These are phyloP conservation scores for Eurotiales sp. DNA, from an alignment of 2,329 filamentous ascomycete genomes.

Conservation along the genomic window DNA sequence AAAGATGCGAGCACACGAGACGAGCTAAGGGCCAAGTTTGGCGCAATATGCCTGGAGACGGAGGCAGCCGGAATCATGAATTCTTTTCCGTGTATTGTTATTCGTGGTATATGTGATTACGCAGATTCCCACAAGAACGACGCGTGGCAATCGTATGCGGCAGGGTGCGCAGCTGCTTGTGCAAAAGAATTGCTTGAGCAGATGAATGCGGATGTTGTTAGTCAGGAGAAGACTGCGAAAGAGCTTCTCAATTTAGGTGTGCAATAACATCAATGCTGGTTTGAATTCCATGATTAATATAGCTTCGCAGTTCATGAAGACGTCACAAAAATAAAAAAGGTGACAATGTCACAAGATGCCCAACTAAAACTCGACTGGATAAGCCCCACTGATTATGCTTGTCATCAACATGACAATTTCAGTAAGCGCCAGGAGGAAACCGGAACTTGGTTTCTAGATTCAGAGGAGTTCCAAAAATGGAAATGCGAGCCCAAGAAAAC, in stretches of 20 bases:
- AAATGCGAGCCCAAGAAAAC: background rate
- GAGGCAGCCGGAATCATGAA: background rate
- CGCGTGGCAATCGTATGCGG: background rate
- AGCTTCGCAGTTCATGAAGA: too few species aligned
- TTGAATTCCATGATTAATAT: too few species aligned
- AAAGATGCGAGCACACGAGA: background rate
- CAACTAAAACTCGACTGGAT: too few species aligned
- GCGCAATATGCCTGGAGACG: background rate
- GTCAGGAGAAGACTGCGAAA: too few species aligned
- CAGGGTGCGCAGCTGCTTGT: background rate
- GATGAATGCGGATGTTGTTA: too few species aligned
- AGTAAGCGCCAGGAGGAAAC: background rate
- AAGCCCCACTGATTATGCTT: too few species aligned
- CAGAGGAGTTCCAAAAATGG: background rate
- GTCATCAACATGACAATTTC: too few species aligned
- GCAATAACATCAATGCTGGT: too few species aligned
- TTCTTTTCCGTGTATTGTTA: background rate
- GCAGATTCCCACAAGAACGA: background rate
- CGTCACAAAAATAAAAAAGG: too few species aligned
- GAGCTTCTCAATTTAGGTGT: too few species aligned
- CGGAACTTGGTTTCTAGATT: background rate
- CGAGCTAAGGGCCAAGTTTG: background rate
- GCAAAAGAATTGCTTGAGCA: too few species aligned
- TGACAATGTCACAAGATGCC: too few species aligned
- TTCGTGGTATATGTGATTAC: background rate